phyloP scores from a whole-genome alignment of 2,329 filamentous ascomycete genomes.

The Gaeumannomyces tritici region DNA sequence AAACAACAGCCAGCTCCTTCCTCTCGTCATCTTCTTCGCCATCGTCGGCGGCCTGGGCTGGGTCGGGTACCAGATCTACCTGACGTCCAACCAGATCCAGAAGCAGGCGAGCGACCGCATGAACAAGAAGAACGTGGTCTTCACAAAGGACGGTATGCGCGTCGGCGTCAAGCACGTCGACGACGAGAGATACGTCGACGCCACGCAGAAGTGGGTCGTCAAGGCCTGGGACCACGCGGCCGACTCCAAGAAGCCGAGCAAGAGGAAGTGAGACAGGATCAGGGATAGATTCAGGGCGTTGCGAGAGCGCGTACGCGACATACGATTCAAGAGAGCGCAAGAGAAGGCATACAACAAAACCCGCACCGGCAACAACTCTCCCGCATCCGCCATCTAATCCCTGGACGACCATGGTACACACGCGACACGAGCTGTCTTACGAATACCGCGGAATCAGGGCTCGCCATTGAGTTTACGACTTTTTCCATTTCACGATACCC shows the following conservation, averaged over 20 bases:
- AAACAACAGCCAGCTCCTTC: conserved; percentile 47
- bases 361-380: no score
- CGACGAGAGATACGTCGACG: conserved; percentile 63
- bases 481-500: neutral
- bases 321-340: neutral
- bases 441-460: neutral
- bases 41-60: conserved; percentile 49
- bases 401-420: neutral
- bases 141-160: conserved; percentile 64
- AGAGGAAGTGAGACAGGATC: neutral
- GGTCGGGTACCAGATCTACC: conserved; percentile 64
- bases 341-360: neutral
- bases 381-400: neutral
- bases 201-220: conserved; percentile 59
- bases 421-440: neutral
- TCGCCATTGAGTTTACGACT: neutral
- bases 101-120: conserved; percentile 58
- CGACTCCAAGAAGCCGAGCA: conserved; percentile 20
- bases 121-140: conserved; percentile 65
- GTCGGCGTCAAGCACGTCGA: conserved; percentile 62
- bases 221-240: conserved; percentile 51
- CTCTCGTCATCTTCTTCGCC: conserved; percentile 54
- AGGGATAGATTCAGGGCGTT: neutral
- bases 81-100: conserved; percentile 56
- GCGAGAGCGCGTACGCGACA: neutral